These are phyloP conservation scores for Rhododendron kiyosumense DNA, from an alignment of 148 eudicot genomes.

Conservation along the genomic window DNA sequence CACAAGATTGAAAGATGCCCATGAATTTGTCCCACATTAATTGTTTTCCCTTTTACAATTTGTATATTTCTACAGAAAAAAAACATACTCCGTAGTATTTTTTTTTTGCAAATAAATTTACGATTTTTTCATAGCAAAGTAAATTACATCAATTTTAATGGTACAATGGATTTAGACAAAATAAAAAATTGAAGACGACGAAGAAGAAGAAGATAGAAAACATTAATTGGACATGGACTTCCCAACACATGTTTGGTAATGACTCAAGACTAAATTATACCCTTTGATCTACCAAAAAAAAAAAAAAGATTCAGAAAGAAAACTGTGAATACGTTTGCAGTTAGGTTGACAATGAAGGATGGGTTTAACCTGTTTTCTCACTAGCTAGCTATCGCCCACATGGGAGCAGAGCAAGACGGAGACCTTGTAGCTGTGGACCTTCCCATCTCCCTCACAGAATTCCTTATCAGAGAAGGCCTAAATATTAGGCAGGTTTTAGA, in stretches of 20 bases:
- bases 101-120: no score
- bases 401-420: no score
- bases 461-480: no score
- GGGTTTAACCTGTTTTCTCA: not conserved
- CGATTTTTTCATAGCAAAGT: not conserved
- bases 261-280: not conserved
- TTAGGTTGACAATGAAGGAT: constrained; percentile 11
- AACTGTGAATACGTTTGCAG: not conserved
- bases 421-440: no score
- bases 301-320: not conserved
- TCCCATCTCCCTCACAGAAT: no score
- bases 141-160: no score
- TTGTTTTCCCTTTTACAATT: no score
- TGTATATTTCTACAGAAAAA: not conserved
- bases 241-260: not conserved
- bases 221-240: not conserved
- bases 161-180: no score
- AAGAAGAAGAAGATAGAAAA: not conserved
- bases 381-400: not conserved
- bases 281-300: not conserved
- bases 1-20: not conserved
- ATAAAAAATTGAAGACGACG: not conserved
- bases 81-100: no score
- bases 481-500: no score
- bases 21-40: no score